phyloP scores from a whole-genome alignment of 805 yeast genomes.

The Saturnispora zaruensis region DNA sequence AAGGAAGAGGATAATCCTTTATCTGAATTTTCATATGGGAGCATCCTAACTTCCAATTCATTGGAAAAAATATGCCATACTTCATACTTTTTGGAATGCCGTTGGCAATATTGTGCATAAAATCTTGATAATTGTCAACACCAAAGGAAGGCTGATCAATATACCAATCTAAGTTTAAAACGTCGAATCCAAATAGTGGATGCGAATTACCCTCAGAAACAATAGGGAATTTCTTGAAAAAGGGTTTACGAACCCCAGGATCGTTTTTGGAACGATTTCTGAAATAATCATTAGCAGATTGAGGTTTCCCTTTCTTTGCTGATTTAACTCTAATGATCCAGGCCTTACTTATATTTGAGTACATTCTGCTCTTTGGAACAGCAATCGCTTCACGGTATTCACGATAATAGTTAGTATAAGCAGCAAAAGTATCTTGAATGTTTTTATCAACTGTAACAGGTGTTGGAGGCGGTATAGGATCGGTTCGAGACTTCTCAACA shows the following conservation, averaged over 20 bases:
- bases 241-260: constrained; percentile 21
- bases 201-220: constrained; percentile 32
- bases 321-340: constrained; percentile 25
- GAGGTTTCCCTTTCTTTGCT: background rate
- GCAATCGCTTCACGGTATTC: constrained; percentile 21
- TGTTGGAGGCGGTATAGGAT: constrained; percentile 10
- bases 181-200: constrained; percentile 42
- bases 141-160: constrained; percentile 48
- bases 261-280: constrained; percentile 15
- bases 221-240: constrained; percentile 24
- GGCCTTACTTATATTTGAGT: constrained; percentile 25
- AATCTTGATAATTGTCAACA: constrained; percentile 37
- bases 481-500: background rate
- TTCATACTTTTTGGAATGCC: constrained; percentile 44
- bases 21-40: constrained; percentile 36
- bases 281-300: background rate
- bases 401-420: constrained; percentile 16
- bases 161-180: constrained; percentile 20
- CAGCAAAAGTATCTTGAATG: constrained; percentile 17
- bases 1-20: constrained; percentile 51
- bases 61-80: constrained; percentile 49
- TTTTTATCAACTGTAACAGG: constrained; percentile 18
- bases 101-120: constrained; percentile 34
- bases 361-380: constrained; percentile 21
- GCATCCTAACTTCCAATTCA: constrained; percentile 38